These are phyloP conservation scores for Zhuliangozyma parablackwelliae DNA, from an alignment of 1,139 yeast genomes.

Conservation along the genomic window DNA sequence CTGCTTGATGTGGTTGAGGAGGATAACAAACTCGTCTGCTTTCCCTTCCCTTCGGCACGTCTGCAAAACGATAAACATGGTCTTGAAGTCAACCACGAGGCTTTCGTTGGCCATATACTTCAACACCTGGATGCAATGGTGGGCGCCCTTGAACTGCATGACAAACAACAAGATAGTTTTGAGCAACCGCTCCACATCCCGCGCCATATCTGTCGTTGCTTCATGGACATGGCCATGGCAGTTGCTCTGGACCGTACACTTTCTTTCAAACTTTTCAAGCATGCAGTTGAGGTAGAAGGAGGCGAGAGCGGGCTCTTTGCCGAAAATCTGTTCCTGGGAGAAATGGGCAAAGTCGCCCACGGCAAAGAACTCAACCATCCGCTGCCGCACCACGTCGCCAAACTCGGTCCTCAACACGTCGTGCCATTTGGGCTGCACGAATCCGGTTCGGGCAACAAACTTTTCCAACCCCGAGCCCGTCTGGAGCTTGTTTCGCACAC, in stretches of 20 bases:
- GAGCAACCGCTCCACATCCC: slow-evolving; percentile 26
- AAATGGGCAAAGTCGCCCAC: slow-evolving; percentile 24
- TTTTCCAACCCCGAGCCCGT: slow-evolving; percentile 29
- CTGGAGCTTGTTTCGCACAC: slow-evolving; percentile 15
- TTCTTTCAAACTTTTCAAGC: slow-evolving; percentile 34
- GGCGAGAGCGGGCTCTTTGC: slow-evolving; percentile 28
- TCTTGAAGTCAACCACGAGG: slow-evolving; percentile 21
- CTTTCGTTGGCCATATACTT: slow-evolving; percentile 29
- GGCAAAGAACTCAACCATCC: slow-evolving; percentile 29
- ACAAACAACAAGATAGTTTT: slow-evolving; percentile 27
- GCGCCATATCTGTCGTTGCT: slow-evolving; percentile 14
- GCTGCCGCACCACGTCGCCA: slow-evolving; percentile 16
- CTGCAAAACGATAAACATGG: slow-evolving; percentile 23
- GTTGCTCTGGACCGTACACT: slow-evolving; percentile 13
- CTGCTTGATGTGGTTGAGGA: slow-evolving; percentile 31
- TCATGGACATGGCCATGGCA: slow-evolving; percentile 1
- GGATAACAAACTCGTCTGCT: slow-evolving; percentile 31
- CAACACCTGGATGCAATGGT: slow-evolving; percentile 29
- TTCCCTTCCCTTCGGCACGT: slow-evolving; percentile 25
- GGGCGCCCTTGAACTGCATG: slow-evolving; percentile 36
- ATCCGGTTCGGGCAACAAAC: slow-evolving; percentile 36
- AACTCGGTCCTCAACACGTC: slow-evolving; percentile 19
- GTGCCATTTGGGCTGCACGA: slow-evolving; percentile 35
- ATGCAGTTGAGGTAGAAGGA: slow-evolving; percentile 32
- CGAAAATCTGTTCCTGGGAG: slow-evolving; percentile 20